A percentile compares a stretch with the other conserved stretches of the same genome.
Conservation (phyloP, 805 yeast genomes). For the Ascoidea asiatica region DNA sequence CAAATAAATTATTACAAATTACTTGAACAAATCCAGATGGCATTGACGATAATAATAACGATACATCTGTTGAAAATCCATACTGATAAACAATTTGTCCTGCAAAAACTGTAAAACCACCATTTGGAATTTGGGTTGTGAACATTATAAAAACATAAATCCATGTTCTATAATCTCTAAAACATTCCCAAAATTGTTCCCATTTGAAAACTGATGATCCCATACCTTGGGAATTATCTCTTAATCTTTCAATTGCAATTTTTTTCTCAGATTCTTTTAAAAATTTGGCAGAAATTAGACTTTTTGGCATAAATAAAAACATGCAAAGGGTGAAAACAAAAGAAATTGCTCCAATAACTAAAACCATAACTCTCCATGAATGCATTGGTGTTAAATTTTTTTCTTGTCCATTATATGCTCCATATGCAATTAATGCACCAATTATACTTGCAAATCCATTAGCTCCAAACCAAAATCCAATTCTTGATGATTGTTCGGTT, state of each 20-base stretch:
- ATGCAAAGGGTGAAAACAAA: slow-evolving; percentile 19
- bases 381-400: slow-evolving; percentile 15
- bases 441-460: slow-evolving; percentile 19
- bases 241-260: slow-evolving; percentile 17
- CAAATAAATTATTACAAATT: too few species aligned
- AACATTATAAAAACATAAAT: slow-evolving; percentile 15
- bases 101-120: too few species aligned
- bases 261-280: slow-evolving; percentile 19
- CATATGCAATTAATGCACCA: slow-evolving; percentile 20
- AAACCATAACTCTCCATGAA: slow-evolving; percentile 20
- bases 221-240: slow-evolving; percentile 23
- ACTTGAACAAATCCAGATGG: too few species aligned
- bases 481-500: slow-evolving; percentile 19
- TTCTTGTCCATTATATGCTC: too few species aligned
- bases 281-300: slow-evolving; percentile 21
- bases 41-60: too few species aligned
- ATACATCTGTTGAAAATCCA: too few species aligned
- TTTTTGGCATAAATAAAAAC: slow-evolving; percentile 18
- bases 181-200: slow-evolving; percentile 15
- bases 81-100: too few species aligned
- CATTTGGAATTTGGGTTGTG: slow-evolving; percentile 16
- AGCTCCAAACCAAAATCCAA: slow-evolving; percentile 17
- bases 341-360: slow-evolving; percentile 21
- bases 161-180: slow-evolving; percentile 15
- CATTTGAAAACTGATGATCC: slow-evolving; percentile 17